A percentile compares a stretch with the other conserved stretches of the same genome.
phyloP scores from a whole-genome alignment of 306 rosid species.

The Citrullus mucosospermus region DNA sequence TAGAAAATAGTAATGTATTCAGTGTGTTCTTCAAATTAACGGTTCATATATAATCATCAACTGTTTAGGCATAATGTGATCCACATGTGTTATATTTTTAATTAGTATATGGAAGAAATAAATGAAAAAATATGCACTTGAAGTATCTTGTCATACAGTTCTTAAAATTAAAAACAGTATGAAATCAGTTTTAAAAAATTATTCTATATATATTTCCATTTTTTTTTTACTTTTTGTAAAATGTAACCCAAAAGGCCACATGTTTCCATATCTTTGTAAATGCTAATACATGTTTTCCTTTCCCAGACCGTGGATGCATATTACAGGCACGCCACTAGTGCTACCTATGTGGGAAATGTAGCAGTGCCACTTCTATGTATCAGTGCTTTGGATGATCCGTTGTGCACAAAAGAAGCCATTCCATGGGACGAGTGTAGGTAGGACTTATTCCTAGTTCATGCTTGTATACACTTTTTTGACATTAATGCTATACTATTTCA shows the following conservation, averaged over 20 bases:
- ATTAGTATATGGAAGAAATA: neutral
- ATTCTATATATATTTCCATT: no score
- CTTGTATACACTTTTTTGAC: neutral
- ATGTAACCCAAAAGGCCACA: neutral
- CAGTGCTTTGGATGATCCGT: slow-evolving; percentile 91
- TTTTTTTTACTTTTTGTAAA: neutral
- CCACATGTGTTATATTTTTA: neutral
- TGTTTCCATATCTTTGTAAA: neutral
- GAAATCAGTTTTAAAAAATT: no score
- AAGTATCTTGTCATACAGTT: neutral
- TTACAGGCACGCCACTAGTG: slow-evolving; percentile 76
- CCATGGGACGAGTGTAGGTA: slow-evolving; percentile 99
- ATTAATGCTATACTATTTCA: neutral
- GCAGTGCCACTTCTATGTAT: slow-evolving; percentile 84
- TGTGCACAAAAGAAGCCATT: slow-evolving; percentile 95
- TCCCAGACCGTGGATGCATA: slow-evolving; percentile 85
- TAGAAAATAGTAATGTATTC: neutral
- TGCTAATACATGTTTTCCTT: slow-evolving; percentile 16
- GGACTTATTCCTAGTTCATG: slow-evolving; percentile 12
- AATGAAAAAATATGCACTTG: neutral
- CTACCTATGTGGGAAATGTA: slow-evolving; percentile 62
- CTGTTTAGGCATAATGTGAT: neutral
- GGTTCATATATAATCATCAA: neutral
- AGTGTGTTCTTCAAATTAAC: neutral
- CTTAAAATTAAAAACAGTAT: no score